Percentiles rank a stretch among this genome's conserved stretches.
phyloP scores from a whole-genome alignment of 306 rosid species.

The Purshia tridentata region DNA sequence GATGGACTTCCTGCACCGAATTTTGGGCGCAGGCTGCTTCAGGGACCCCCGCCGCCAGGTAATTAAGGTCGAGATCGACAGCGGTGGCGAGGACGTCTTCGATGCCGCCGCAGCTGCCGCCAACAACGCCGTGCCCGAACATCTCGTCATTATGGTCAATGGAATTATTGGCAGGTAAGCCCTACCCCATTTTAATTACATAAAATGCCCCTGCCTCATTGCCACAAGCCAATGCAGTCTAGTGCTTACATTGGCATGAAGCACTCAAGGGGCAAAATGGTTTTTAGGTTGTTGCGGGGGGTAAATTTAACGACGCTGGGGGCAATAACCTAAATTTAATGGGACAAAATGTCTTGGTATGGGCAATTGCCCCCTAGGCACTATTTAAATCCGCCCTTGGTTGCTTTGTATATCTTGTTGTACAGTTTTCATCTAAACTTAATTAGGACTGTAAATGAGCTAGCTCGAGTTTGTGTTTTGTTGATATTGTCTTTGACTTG shows the following conservation, averaged over 20 bases:
- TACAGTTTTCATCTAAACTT: not conserved
- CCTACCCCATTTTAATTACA: not conserved
- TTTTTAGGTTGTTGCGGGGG: no score
- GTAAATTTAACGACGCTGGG: no score
- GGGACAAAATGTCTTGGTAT: no score
- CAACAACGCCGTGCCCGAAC: conserved; percentile 37
- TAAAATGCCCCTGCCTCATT: not conserved
- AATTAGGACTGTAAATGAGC: no score
- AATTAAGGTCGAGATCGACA: conserved; percentile 39
- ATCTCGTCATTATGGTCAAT: conserved; percentile 86
- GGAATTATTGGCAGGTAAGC: conserved; percentile 76
- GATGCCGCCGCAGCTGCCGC: conserved; percentile 9
- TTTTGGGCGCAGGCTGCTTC: conserved; percentile 37
- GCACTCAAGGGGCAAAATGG: not conserved
- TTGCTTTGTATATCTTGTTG: not conserved
- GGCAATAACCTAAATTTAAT: no score
- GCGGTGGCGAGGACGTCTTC: conserved; percentile 44
- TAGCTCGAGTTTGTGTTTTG: not conserved
- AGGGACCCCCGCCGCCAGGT: conserved; percentile 17
- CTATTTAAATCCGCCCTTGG: no score
- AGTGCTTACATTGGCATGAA: not conserved
- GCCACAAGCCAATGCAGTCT: not conserved
- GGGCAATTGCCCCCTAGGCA: no score
- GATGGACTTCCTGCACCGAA: conserved; percentile 43
- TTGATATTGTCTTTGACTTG: not conserved